Conservation (phyloP, 805 yeast species). For the Starmerella ratchasimensis region DNA sequence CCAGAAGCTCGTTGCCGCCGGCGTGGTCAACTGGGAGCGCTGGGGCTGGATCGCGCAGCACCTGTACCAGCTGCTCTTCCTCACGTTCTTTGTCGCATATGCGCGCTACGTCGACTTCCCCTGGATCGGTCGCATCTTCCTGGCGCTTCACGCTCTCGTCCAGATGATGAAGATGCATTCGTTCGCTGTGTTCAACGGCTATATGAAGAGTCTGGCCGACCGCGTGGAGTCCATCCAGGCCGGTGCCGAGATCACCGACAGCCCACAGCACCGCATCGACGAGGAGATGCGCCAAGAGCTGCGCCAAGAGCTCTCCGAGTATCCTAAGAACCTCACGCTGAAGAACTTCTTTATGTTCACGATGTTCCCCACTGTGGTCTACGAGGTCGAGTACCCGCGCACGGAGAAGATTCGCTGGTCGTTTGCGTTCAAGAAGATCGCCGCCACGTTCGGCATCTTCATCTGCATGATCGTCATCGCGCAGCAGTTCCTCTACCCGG, state of each 20-base stretch:
- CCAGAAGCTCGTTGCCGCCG: constrained; percentile 40
- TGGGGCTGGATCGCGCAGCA: constrained; percentile 54
- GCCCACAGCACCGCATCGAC: constrained; percentile 23
- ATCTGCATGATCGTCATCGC: constrained; percentile 69
- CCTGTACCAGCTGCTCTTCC: constrained; percentile 40
- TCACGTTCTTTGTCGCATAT: constrained; percentile 40
- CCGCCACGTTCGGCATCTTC: constrained; percentile 80
- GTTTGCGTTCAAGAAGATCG: constrained; percentile 52
- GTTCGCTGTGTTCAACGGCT: constrained; percentile 82
- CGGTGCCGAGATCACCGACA: background rate
- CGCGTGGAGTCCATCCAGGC: constrained; percentile 1
- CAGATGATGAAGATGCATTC: constrained; percentile 93
- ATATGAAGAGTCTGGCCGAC: constrained; percentile 35
- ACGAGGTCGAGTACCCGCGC: constrained; percentile 67
- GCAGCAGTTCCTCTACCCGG: constrained; percentile 61
- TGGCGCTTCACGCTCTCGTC: constrained; percentile 73
- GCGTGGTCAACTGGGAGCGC: constrained; percentile 43
- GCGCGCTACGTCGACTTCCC: constrained; percentile 49
- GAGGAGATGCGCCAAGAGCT: constrained; percentile 50
- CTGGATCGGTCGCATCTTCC: constrained; percentile 83
- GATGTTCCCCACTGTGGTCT: constrained; percentile 72
- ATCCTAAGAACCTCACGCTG: constrained; percentile 61
- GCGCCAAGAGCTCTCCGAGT: constrained; percentile 52
- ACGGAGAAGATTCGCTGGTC: constrained; percentile 53
- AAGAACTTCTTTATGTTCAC: constrained; percentile 60